Evolutionary conservation across 768 basidiomycete genomes (phyloP).

Genomic region (Auriscalpium microsporum): DNA sequence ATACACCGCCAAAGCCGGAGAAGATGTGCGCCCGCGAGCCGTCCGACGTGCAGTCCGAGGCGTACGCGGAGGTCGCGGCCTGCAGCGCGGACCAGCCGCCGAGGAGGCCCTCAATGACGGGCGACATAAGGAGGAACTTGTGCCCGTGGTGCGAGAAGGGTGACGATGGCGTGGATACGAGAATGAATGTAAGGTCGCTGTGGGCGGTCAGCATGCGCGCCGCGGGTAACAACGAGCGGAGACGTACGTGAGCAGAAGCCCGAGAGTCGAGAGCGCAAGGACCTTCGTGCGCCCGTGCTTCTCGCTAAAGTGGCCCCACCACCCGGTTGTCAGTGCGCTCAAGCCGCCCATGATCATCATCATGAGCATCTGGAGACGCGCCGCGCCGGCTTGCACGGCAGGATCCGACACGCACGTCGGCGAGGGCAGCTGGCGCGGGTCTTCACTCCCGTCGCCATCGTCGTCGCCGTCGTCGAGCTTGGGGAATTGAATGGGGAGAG

Average conservation of each 20-base stretch:
- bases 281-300: conserved; percentile 67
- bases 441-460: conserved; percentile 27
- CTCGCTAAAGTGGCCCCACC: conserved; percentile 82
- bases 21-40: conserved; percentile 63
- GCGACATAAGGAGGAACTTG: conserved; percentile 66
- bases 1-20: conserved; percentile 60
- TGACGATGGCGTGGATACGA: conserved; percentile 63
- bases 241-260: conserved; percentile 65
- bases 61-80: conserved; percentile 59
- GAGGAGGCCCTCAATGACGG: conserved; percentile 69
- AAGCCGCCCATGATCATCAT: conserved; percentile 71
- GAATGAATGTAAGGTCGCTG: conserved; percentile 72
- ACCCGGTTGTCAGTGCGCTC: conserved; percentile 75
- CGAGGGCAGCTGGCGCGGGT: conserved; percentile 30
- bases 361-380: conserved; percentile 68
- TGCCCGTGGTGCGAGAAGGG: conserved; percentile 59
- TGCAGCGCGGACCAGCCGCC: conserved; percentile 68
- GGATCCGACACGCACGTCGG: conserved; percentile 38
- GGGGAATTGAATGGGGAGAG: conserved; percentile 4
- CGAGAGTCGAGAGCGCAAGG: conserved; percentile 55
- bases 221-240: conserved; percentile 22
- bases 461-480: conserved; percentile 14
- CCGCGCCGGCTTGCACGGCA: conserved; percentile 59
- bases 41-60: conserved; percentile 73
- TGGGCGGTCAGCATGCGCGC: conserved; percentile 1